These are phyloP conservation scores for Neofusicoccum kwambonambiense DNA, from an alignment of 2,329 filamentous ascomycete species.

Conservation along the genomic window DNA sequence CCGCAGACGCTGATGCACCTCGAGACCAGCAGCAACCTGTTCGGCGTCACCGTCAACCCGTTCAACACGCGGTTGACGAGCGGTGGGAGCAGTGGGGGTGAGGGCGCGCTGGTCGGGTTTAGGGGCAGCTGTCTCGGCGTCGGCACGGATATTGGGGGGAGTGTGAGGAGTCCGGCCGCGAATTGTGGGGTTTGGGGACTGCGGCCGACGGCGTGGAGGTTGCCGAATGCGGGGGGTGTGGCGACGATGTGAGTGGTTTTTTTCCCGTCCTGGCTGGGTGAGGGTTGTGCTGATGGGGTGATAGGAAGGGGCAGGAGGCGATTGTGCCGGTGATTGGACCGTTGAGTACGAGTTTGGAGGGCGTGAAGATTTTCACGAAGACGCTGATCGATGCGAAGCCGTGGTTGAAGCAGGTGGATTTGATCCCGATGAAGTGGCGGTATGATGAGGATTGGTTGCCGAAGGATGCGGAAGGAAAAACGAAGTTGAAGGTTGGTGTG, in stretches of 20 bases:
- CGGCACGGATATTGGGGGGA: slow-evolving; percentile 28
- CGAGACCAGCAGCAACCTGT: slow-evolving; percentile 51
- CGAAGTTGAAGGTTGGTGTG: slow-evolving; percentile 57
- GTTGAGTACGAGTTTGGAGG: slow-evolving; percentile 53
- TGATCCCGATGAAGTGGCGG: slow-evolving; percentile 60
- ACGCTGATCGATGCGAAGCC: slow-evolving; percentile 53
- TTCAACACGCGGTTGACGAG: slow-evolving; percentile 51
- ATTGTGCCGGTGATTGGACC: slow-evolving; percentile 55
- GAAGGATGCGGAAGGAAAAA: slow-evolving; percentile 21
- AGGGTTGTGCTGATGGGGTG: background rate
- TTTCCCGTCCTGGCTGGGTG: no score
- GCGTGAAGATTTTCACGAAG: slow-evolving; percentile 55
- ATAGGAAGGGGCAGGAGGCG: slow-evolving; percentile 38
- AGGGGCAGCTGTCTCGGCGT: slow-evolving; percentile 54
- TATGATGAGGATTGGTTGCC: slow-evolving; percentile 17
- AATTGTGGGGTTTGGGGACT: slow-evolving; percentile 18
- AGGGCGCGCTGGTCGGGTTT: slow-evolving; percentile 55
- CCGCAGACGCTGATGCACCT: slow-evolving; percentile 57
- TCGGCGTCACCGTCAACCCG: slow-evolving; percentile 54
- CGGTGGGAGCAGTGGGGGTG: slow-evolving; percentile 57
- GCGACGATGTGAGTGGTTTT: slow-evolving; percentile 32
- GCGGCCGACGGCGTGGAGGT: slow-evolving; percentile 37
- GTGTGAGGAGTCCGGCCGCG: slow-evolving; percentile 18
- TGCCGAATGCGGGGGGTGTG: slow-evolving; percentile 39
- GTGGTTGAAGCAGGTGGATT: slow-evolving; percentile 58